Evolutionary conservation across 108 stramenopile species (phyloP).

Genomic region (Nitzschia sp.): DNA sequence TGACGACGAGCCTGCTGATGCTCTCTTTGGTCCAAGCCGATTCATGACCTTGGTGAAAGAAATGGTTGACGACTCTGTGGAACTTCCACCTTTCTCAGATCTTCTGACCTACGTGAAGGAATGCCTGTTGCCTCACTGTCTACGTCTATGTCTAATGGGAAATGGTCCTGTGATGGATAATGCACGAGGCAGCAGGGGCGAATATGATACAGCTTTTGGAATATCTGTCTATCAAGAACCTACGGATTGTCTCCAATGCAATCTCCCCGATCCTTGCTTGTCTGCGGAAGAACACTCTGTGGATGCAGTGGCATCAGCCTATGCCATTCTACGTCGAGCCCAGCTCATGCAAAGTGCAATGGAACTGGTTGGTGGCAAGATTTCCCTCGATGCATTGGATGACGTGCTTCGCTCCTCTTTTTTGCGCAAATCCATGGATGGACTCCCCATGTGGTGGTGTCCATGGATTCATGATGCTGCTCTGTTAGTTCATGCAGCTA

Average conservation of each 20-base stretch:
- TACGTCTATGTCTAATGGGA: conserved; percentile 62
- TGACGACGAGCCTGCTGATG: conserved; percentile 11
- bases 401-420: conserved; percentile 22
- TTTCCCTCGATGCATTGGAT: conserved; percentile 12
- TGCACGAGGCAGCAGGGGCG: conserved; percentile 53
- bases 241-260: conserved; percentile 36
- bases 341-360: conserved; percentile 59
- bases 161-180: conserved; percentile 35
- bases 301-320: conserved; percentile 64
- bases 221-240: conserved; percentile 47
- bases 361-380: conserved; percentile 47
- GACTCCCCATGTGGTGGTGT: conserved; percentile 84
- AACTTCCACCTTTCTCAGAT: conserved; percentile 15
- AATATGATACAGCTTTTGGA: conserved; percentile 49
- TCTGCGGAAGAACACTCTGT: conserved; percentile 63
- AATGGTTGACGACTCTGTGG: conserved; percentile 4
- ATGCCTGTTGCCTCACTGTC: conserved; percentile 74
- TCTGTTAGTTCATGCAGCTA: conserved; percentile 60
- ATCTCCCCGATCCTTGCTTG: conserved; percentile 76
- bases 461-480: conserved; percentile 80
- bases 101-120: conserved; percentile 51
- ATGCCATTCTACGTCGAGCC: conserved; percentile 62
- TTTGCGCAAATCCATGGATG: conserved; percentile 51
- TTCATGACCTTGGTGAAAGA: conserved; percentile 23
- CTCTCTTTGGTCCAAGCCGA: conserved; percentile 10